Conservation (phyloP, 306 rosid species). For the Hippophae gyantsensis region DNA sequence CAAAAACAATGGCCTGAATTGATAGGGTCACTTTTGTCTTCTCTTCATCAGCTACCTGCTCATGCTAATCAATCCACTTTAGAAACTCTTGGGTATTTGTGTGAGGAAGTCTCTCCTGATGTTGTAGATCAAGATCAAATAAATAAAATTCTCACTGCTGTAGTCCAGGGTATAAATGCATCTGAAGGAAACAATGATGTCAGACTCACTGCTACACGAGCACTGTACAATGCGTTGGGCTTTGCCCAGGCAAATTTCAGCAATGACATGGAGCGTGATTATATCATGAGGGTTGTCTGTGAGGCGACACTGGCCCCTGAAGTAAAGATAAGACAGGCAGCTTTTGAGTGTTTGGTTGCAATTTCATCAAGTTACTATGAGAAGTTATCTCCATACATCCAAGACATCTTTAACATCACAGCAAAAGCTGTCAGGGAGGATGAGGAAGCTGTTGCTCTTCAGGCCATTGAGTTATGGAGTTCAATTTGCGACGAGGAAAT, state of each 20-base stretch:
- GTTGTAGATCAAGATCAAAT: conserved; percentile 80
- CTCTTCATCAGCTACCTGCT: conserved; percentile 66
- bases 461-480: conserved; percentile 95
- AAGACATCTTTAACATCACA: conserved; percentile 65
- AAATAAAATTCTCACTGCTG: conserved; percentile 82
- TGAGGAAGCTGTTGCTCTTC: conserved; percentile 88
- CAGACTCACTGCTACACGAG: conserved; percentile 77
- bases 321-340: conserved; percentile 67
- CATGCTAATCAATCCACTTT: conserved; percentile 78
- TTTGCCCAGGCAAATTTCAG: conserved; percentile 81
- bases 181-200: conserved; percentile 71
- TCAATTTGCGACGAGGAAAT: conserved; percentile 91
- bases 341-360: conserved; percentile 85
- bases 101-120: conserved; percentile 82
- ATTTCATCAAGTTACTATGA: conserved; percentile 75
- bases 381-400: conserved; percentile 68
- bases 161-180: conserved; percentile 79
- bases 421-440: conserved; percentile 75
- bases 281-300: conserved; percentile 89
- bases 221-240: conserved; percentile 75
- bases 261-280: conserved; percentile 82
- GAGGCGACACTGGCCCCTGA: conserved; percentile 76
- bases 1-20: conserved; percentile 86
- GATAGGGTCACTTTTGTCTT: conserved; percentile 65
- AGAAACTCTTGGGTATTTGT: conserved; percentile 86